Base-by-base conservation (phyloP, 148 eudicot genomes). In the Pharnaceum exiguum region DNA sequence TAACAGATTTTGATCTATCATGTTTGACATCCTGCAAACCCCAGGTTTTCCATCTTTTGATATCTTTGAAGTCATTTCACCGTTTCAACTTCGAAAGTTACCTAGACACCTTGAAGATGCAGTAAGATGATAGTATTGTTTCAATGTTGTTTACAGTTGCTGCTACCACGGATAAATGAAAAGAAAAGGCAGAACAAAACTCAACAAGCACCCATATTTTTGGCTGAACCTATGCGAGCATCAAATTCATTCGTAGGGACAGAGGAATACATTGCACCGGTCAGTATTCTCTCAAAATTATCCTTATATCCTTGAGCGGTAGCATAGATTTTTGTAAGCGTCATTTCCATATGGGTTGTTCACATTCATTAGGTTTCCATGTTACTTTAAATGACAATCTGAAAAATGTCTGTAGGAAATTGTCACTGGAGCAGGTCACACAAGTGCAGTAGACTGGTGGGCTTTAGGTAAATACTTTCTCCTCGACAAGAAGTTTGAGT, bases 361-460 rank as follows among this genome's bases (percentile, higher is more conserved):
- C 39, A 19, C 38, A 29, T 24, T 6, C 2, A 7, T 60, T 46
- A 21, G 18, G 17, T 62, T 44, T 25, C 11, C 4, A 17, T 25
- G 40, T 4, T 43, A 62, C 49, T 8, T 22, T 23, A 26, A 44
- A 24, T 75, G 30, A 62, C 33, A 12, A 35, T 60, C 35, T 53
- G 18, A 23, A 43, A 28, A 9, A 54, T n/a, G 25, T 7, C n/a
- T 59, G 65, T 76, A 94, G 99, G 99, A 94, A 76, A 94, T 89
- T 66, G 78, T 94, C 31, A 72, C 85, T 31, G 99, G 91, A 57
- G 82, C 87, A 28, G 99, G 99, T 29, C 99, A 94, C 64, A 81
- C 89, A n/a, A 94, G 99, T 56, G 99, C 96, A 63, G 96, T 94
- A 22, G 99, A 94, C 67, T 94, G 99, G 99, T 94, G 99, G 99